Evolutionary conservation across 2,329 filamentous ascomycete species (phyloP), one percentile per base, ranked within the genome.

Genomic region (Colletotrichum sp.): DNA sequence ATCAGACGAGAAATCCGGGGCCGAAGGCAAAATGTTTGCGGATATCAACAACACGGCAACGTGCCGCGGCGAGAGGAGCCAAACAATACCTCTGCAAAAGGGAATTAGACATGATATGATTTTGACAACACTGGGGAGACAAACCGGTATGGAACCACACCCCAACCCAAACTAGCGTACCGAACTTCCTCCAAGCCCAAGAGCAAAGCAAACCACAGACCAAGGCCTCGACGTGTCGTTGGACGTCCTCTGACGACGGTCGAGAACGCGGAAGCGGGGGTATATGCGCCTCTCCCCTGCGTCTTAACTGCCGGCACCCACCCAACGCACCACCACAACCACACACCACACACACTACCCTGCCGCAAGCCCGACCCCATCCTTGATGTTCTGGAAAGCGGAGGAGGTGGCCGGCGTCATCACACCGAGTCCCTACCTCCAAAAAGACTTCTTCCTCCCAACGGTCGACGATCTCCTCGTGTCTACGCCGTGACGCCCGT

Each of bases 231-330:
- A 68, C 9, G 24, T 43, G 56, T 69, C 69, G 73, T 75, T 75
- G 73, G 64, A 0, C 43, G 2, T 52, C 63, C 63, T 59, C 34
- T 59, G 59, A 24, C 32, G 55, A 55, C 26, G 43, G 34, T 62
- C 26, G 58, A 66, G 48, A 55, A 38, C 21, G 38, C 24, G 56
- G 43, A 38, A 56, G 55, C 24, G 43, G 43, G 64, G 56, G 32
- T 69, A 75, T 75, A 75, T 73, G 58, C 16, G 64, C 69, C 69
- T 52, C 28, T 58, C 75, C 75, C 75, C 69, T 77, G 75, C 73
- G 21, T 73, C 43, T 76, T 76, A 77, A 76, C n/a, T 76, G 55
- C 75, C 73, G 75, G 63, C 62, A 72, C 28, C 52, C 36, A 48
- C 58, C 61, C 2, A 52, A 21, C n/a, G 43, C 43, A 48, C 43